A percentile compares a stretch with the other conserved stretches of the same genome.
Evolutionary conservation across 2,329 filamentous ascomycete genomes (phyloP).

Genomic region (Elsinoe fawcettii): DNA sequence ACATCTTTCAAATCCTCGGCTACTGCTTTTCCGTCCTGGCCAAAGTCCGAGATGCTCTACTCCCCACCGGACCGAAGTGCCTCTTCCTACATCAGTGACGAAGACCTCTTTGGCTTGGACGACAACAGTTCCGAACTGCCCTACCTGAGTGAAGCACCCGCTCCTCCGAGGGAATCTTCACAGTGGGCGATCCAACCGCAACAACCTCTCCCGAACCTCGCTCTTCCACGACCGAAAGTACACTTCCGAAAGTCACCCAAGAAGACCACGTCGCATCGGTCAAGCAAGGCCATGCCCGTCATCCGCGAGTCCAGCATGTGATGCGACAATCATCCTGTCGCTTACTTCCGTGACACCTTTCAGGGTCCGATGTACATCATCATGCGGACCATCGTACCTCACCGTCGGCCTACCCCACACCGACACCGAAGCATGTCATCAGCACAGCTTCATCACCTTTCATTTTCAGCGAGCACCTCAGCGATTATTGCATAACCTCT

Average conservation of each 20-base stretch:
- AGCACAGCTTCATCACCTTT: background rate
- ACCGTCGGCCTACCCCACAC: slow-evolving; percentile 1
- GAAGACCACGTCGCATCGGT: slow-evolving; percentile 7
- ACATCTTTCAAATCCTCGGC: slow-evolving; percentile 17
- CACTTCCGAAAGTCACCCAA: slow-evolving; percentile 11
- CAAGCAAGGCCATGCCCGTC: slow-evolving; percentile 12
- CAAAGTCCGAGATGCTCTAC: slow-evolving; percentile 15
- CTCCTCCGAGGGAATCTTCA: slow-evolving; percentile 29
- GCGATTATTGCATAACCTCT: background rate
- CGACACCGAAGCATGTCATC: background rate
- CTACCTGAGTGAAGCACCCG: slow-evolving; percentile 28
- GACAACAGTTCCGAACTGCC: slow-evolving; percentile 20
- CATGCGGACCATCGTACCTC: background rate
- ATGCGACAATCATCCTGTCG: background rate
- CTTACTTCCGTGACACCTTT: background rate
- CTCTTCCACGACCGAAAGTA: background rate
- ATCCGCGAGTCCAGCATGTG: slow-evolving; percentile 13
- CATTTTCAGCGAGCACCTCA: background rate
- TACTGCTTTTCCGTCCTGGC: slow-evolving; percentile 20
- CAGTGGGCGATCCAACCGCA: slow-evolving; percentile 21
- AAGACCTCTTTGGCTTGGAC: slow-evolving; percentile 31
- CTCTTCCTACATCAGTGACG: slow-evolving; percentile 32
- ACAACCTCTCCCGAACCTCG: slow-evolving; percentile 3
- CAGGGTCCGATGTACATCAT: background rate
- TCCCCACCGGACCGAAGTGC: slow-evolving; percentile 18